Base-by-base conservation (phyloP, 108 stramenopile species). In the Tribonema minus region DNA sequence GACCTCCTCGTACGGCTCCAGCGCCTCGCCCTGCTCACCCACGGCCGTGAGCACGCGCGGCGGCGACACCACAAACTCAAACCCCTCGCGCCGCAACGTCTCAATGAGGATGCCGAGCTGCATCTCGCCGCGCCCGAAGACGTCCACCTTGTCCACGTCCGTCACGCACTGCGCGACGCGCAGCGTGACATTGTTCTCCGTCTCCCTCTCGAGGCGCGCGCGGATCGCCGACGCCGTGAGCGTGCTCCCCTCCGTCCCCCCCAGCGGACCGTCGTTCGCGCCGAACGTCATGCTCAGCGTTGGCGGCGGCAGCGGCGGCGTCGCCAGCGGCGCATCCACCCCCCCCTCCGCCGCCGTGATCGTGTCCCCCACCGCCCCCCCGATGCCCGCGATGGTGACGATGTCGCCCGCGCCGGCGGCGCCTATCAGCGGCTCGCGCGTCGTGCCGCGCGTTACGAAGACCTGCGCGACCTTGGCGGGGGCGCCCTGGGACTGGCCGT, bases 51-150 rank as follows among this genome's bases (percentile, higher is more conserved):
- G 88, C 80, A 99, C 96, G 25, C 88, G 90, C 25, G 98, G 98
- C 7, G 98, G 96, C 7, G 94, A 94, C 70, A 99, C 92, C 72
- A 95, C 92, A 29, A 99, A 86, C 87, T 99, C 98, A 72, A 95
- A 99, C 65, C 98, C 98, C 87, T 99, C 98, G 65, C 98, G 93
- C 61, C 98, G 90, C 96, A 99, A 95, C 64, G 88, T 96, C 85
- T 99, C 98, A 74, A 99, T 92, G 29, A 99, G 89, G 27, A 99
- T 95, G 46, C 95, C 96, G 68, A 99, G 88, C 85, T 99, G 96
- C 46, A 99, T 86, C 72, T 97, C 95, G 28, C 98, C 98, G 63
- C 98, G 91, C 54, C 98, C 98, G 20, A 90, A 91, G 7, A 99
- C 96, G 72, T 95, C 92, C 67, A 92, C 94, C 37, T 91, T 89